A percentile compares a stretch with the other conserved stretches of the same genome.
These are phyloP conservation scores for Leptomonas seymouri DNA, from an alignment of 208 protist genomes.

Conservation along the genomic window DNA sequence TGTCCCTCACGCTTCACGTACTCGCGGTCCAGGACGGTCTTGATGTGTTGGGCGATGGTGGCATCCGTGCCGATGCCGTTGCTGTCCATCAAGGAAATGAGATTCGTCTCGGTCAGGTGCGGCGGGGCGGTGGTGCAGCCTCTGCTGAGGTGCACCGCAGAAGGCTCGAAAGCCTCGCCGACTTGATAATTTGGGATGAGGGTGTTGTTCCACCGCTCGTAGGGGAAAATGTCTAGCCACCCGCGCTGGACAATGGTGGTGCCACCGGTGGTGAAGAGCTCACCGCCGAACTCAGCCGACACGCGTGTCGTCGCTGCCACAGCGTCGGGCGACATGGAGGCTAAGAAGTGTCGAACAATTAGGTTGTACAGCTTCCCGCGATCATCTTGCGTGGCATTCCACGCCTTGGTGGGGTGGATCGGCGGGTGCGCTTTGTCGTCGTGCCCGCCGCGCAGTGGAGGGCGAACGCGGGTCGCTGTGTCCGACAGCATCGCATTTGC, in stretches of 20 bases:
- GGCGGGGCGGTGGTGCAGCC: constrained; percentile 90
- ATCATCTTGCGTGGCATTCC: constrained; percentile 53
- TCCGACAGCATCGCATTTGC: constrained; percentile 61
- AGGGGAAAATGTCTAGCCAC: constrained; percentile 95
- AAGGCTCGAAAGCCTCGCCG: constrained; percentile 92
- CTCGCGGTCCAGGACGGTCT: constrained; percentile 94
- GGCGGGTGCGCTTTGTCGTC: constrained; percentile 99
- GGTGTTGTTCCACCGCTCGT: constrained; percentile 89
- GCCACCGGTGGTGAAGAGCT: constrained; percentile 88
- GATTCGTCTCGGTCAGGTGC: constrained; percentile 96
- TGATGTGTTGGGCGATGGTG: constrained; percentile 99
- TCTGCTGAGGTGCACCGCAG: constrained; percentile 72
- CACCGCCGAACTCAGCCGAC: constrained; percentile 65
- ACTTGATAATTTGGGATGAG: constrained; percentile 92
- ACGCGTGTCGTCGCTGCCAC: constrained; percentile 90
- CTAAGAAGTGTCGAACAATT: constrained; percentile 98
- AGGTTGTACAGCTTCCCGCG: constrained; percentile 94
- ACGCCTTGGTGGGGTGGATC: constrained; percentile 96
- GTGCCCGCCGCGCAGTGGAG: constrained; percentile 93
- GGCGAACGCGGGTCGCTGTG: constrained; percentile 68
- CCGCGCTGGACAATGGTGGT: constrained; percentile 92
- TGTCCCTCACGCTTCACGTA: constrained; percentile 89
- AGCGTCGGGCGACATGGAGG: constrained; percentile 95
- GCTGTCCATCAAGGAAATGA: constrained; percentile 98
- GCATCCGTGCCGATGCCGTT: constrained; percentile 99